Evolutionary conservation across 2,329 filamentous ascomycete species (phyloP), one percentile per base, ranked within the genome.

Genomic region (Xylaria sp.): DNA sequence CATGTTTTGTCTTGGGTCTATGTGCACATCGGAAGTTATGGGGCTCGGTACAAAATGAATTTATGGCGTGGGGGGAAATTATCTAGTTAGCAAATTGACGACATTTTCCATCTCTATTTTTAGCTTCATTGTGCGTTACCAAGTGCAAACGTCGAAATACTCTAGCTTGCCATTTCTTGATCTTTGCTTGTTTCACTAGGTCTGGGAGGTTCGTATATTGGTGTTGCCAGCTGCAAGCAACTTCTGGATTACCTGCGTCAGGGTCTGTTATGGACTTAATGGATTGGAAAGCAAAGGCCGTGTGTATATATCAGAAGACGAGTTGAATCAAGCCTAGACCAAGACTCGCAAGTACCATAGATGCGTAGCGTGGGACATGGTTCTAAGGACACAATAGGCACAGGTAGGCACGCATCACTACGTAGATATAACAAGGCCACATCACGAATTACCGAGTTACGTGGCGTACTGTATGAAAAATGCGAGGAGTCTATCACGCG

Each of bases 1-100:
- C 35, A 4, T 57, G 44, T n/a, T 49, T 59, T 44, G 11, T 49
- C 27, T 19, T 54, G 10, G 33, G 48, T 38, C 8, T 44, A 44
- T 9, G 11, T 25, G 56, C 23, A 27, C n/a, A 33, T 31, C 47
- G 19, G 11, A 54, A 41, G n/a, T 31, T 11, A 23, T 23, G 15
- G 31, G 27, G 35, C 31, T 5, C 49, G 43, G 37, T 25, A 58
- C 37, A 23, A 13, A 51, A 15, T 55, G 49, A 15, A 17, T 38
- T 58, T 11, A 23, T 19, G 43, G 29, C 29, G 35, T 21, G 38
- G 11, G 29, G 33, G 10, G 17, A 19, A 29, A 23, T 31, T 33
- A 33, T 43, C 10, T 10, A 44, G 21, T 1, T 49, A 6, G 29
- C 3, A 49, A 41, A 35, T 43, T 43, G 41, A 46, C 9, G 15